Conservation (phyloP, 2,329 filamentous ascomycete species). For the Eutypa lata region DNA sequence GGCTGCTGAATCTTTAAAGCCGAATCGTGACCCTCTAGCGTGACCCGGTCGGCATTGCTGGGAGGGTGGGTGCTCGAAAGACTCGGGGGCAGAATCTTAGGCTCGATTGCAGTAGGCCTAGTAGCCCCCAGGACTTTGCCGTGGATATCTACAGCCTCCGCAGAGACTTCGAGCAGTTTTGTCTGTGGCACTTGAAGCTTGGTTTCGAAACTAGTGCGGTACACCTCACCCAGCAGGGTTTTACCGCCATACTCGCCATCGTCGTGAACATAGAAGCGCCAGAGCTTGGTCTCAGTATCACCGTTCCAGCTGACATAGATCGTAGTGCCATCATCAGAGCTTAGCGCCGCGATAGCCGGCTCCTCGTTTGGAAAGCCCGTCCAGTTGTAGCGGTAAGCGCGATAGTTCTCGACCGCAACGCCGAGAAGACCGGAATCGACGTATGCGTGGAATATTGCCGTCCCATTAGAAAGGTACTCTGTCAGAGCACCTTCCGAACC, state of each 20-base stretch:
- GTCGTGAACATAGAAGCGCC: slow-evolving; percentile 47
- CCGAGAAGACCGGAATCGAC: slow-evolving; percentile 25
- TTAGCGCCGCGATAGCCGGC: slow-evolving; percentile 23
- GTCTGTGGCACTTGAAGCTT: slow-evolving; percentile 14
- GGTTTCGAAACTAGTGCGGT: slow-evolving; percentile 44
- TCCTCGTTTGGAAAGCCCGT: slow-evolving; percentile 42
- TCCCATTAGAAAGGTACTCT: slow-evolving; percentile 35
- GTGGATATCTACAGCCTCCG: slow-evolving; percentile 21
- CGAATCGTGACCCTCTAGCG: too few species aligned
- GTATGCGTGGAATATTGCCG: slow-evolving; percentile 37
- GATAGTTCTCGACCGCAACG: slow-evolving; percentile 20
- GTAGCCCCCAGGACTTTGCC: slow-evolving; percentile 19
- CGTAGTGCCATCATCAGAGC: slow-evolving; percentile 15
- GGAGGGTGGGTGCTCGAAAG: too few species aligned
- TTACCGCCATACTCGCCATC: slow-evolving; percentile 30
- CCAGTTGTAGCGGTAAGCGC: slow-evolving; percentile 29
- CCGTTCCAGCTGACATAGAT: slow-evolving; percentile 54
- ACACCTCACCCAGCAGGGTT: slow-evolving; percentile 33
- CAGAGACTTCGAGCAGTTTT: slow-evolving; percentile 14
- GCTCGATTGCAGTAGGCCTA: slow-evolving; percentile 17
- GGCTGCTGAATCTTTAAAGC: too few species aligned
- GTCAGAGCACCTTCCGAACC: slow-evolving; percentile 47
- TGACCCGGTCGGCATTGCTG: too few species aligned
- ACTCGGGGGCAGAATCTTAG: slow-evolving; percentile 19
- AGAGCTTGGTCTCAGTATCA: slow-evolving; percentile 41